These are phyloP conservation scores for Trypanosomatidae sp. DNA, from an alignment of 208 protist genomes.

Conservation along the genomic window DNA sequence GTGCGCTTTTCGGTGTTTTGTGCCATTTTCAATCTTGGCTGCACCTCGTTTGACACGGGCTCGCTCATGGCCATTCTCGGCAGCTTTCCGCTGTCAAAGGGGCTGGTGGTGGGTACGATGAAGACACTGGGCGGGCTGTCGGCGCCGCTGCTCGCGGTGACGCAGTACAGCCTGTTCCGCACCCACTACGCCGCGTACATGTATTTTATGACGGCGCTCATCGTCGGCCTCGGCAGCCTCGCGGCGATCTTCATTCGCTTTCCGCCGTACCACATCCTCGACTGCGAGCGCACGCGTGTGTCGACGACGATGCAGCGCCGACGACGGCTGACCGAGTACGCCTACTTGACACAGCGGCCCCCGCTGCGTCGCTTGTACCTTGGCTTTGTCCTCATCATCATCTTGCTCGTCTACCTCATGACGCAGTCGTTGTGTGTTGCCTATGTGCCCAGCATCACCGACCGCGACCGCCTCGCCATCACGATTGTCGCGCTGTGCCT, in stretches of 20 bases:
- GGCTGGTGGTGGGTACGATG: slow-evolving; percentile 26
- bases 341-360: slow-evolving; percentile 41
- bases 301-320: slow-evolving; percentile 11
- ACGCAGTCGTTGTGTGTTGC: slow-evolving; percentile 30
- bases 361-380: slow-evolving; percentile 25
- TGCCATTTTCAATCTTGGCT: slow-evolving; percentile 42
- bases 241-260: slow-evolving; percentile 22
- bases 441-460: slow-evolving; percentile 15
- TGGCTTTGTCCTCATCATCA: slow-evolving; percentile 19
- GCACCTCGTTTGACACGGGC: slow-evolving; percentile 28
- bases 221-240: slow-evolving; percentile 13
- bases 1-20: slow-evolving; percentile 27
- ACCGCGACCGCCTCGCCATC: slow-evolving; percentile 10
- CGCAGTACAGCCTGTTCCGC: slow-evolving; percentile 33
- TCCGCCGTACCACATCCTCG: slow-evolving; percentile 27
- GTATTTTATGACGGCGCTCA: slow-evolving; percentile 23
- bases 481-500: slow-evolving; percentile 25
- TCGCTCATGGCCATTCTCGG: slow-evolving; percentile 51
- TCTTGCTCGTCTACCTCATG: slow-evolving; percentile 24
- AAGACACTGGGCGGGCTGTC: slow-evolving; percentile 40
- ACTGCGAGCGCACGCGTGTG: slow-evolving; percentile 12
- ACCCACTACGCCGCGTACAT: slow-evolving; percentile 26
- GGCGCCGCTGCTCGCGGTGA: slow-evolving; percentile 21
- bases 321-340: slow-evolving; percentile 27
- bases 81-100: slow-evolving; percentile 36